Evolutionary conservation across 2,329 filamentous ascomycete species (phyloP).

Genomic region (Fusarium sp.): DNA sequence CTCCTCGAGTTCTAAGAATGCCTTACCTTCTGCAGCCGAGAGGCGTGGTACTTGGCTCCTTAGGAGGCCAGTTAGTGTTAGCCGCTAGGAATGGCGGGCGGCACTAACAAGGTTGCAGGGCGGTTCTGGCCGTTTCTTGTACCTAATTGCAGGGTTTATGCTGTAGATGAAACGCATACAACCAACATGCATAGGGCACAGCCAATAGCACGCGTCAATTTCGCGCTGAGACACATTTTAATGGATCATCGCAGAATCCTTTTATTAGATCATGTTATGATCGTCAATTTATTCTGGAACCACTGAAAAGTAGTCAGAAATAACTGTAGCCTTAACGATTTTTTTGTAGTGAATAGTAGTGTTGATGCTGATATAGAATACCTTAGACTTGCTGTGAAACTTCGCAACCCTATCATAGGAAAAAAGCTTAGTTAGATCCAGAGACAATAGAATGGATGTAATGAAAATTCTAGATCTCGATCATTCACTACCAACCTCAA

Average conservation of each 20-base stretch:
- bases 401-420: not conserved
- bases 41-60: not conserved
- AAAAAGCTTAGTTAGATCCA: fast-evolving
- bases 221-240: not conserved
- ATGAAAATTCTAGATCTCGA: too few species aligned
- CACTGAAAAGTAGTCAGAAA: too few species aligned
- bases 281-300: not conserved
- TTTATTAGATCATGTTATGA: not conserved
- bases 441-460: not conserved
- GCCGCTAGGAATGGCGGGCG: fast-evolving
- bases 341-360: fast-evolving
- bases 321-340: not conserved
- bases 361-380: too few species aligned
- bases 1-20: not conserved
- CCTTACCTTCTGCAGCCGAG: not conserved
- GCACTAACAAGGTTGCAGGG: not conserved
- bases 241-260: not conserved
- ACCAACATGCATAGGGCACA: not conserved
- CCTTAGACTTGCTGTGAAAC: not conserved
- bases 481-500: too few species aligned
- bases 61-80: fast-evolving
- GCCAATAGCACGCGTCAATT: not conserved
- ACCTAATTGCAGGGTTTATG: not conserved
- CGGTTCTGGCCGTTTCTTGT: not conserved
- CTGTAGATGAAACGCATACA: not conserved